Percentiles rank a stretch among this genome's conserved stretches.
Evolutionary conservation across 805 yeast genomes (phyloP).

Genomic region (Maudiozyma turicensis): DNA sequence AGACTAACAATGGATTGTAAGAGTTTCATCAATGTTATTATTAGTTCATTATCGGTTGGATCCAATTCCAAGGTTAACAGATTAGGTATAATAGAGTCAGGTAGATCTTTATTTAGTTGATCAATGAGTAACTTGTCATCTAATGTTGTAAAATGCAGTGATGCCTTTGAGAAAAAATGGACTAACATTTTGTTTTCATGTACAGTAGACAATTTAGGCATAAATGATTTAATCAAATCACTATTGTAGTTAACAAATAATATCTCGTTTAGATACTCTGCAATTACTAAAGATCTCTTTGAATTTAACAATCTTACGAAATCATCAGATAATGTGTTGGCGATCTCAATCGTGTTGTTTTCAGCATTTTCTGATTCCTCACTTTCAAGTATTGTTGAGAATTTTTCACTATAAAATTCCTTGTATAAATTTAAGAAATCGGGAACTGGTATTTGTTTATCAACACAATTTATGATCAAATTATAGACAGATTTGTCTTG

Average conservation of each 20-base stretch:
- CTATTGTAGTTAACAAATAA: slow-evolving; percentile 25
- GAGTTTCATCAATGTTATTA: slow-evolving; percentile 22
- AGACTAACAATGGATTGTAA: slow-evolving; percentile 16
- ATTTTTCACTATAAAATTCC: slow-evolving; percentile 26
- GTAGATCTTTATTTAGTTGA: slow-evolving; percentile 20
- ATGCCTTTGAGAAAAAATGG: slow-evolving; percentile 23
- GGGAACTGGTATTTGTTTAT: slow-evolving; percentile 18
- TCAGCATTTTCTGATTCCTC: slow-evolving; percentile 9
- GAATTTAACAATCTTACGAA: slow-evolving; percentile 16
- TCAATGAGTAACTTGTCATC: slow-evolving; percentile 24
- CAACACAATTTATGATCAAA: slow-evolving; percentile 22
- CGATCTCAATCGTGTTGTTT: slow-evolving; percentile 2
- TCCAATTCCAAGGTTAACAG: slow-evolving; percentile 8
- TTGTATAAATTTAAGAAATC: slow-evolving; percentile 26
- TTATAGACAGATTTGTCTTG: slow-evolving; percentile 17
- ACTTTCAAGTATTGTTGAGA: slow-evolving; percentile 10
- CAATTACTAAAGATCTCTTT: slow-evolving; percentile 12
- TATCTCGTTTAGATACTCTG: slow-evolving; percentile 24
- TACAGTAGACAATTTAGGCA: slow-evolving; percentile 18
- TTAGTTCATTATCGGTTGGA: slow-evolving; percentile 10
- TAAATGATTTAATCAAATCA: slow-evolving; percentile 15
- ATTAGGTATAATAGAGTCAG: slow-evolving; percentile 18
- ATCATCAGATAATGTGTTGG: slow-evolving; percentile 9
- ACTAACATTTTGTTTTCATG: slow-evolving; percentile 10
- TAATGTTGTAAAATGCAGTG: slow-evolving; percentile 18